Conservation (phyloP, 805 yeast species). For the Schwanniomyces vanrijiae region DNA sequence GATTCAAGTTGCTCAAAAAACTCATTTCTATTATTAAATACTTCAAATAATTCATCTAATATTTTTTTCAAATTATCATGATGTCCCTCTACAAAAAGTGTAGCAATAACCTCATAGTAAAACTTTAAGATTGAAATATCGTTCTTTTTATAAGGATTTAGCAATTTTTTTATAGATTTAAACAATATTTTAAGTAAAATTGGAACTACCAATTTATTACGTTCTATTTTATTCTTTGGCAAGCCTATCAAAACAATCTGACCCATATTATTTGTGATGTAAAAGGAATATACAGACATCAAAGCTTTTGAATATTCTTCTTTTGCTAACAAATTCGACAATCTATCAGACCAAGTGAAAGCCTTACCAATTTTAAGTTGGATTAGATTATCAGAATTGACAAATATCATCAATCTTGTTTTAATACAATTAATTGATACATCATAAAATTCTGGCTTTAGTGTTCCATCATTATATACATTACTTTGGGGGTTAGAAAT, state of each 20-base stretch:
- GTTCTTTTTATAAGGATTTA: constrained; percentile 20
- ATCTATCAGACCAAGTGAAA: constrained; percentile 68
- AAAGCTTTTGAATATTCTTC: constrained; percentile 58
- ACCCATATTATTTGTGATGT: constrained; percentile 40
- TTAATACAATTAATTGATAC: constrained; percentile 19
- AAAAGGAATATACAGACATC: constrained; percentile 53
- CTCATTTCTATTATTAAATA: constrained; percentile 23
- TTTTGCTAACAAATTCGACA: constrained; percentile 46
- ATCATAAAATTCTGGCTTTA: background rate
- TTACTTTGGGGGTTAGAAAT: background rate
- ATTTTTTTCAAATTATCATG: constrained; percentile 47
- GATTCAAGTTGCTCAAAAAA: constrained; percentile 57
- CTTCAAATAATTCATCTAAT: constrained; percentile 31
- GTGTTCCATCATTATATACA: background rate
- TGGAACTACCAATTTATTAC: constrained; percentile 51
- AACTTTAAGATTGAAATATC: constrained; percentile 23
- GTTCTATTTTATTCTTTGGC: constrained; percentile 43
- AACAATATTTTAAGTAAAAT: constrained; percentile 58
- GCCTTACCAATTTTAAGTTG: constrained; percentile 58
- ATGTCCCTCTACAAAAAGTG: constrained; percentile 4
- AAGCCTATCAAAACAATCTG: constrained; percentile 56
- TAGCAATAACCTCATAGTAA: constrained; percentile 12
- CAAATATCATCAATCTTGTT: constrained; percentile 20
- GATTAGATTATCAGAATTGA: constrained; percentile 37
- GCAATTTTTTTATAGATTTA: constrained; percentile 48